phyloP scores from a whole-genome alignment of 352 stramenopile genomes.

The Globisporangium camurandrum region DNA sequence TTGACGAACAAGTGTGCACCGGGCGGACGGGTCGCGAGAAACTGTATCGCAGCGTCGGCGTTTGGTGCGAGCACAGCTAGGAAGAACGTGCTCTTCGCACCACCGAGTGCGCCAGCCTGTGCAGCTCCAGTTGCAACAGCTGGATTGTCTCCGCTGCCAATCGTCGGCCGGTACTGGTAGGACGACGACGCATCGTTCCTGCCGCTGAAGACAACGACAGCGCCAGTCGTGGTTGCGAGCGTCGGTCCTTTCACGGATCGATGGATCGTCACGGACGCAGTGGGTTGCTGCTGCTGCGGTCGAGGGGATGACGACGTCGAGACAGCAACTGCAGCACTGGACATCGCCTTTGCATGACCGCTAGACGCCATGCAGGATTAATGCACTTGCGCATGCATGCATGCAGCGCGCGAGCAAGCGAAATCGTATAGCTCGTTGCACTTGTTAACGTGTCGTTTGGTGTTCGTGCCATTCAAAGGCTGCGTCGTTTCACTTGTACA shows the following conservation, averaged over 20 bases:
- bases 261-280: background rate
- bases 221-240: conserved; percentile 1
- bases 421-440: too few species aligned
- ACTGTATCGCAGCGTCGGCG: conserved; percentile 28
- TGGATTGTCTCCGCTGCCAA: too few species aligned
- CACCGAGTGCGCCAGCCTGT: background rate
- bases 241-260: conserved; percentile 2
- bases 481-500: too few species aligned
- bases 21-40: conserved; percentile 31
- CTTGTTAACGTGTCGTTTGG: too few species aligned
- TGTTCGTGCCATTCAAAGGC: too few species aligned
- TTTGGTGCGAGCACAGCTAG: conserved; percentile 42
- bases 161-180: conserved; percentile 1
- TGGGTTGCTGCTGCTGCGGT: background rate
- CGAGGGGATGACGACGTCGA: background rate
- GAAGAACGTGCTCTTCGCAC: conserved; percentile 17
- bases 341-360: too few species aligned
- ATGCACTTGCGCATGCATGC: too few species aligned
- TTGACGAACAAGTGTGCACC: conserved; percentile 40
- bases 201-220: conserved; percentile 4
- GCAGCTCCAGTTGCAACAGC: background rate
- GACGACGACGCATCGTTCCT: background rate
- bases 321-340: too few species aligned
- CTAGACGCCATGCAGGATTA: too few species aligned
- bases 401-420: too few species aligned